These are phyloP conservation scores for Globisporangium paddicum DNA, from an alignment of 352 stramenopile genomes.

Conservation along the genomic window DNA sequence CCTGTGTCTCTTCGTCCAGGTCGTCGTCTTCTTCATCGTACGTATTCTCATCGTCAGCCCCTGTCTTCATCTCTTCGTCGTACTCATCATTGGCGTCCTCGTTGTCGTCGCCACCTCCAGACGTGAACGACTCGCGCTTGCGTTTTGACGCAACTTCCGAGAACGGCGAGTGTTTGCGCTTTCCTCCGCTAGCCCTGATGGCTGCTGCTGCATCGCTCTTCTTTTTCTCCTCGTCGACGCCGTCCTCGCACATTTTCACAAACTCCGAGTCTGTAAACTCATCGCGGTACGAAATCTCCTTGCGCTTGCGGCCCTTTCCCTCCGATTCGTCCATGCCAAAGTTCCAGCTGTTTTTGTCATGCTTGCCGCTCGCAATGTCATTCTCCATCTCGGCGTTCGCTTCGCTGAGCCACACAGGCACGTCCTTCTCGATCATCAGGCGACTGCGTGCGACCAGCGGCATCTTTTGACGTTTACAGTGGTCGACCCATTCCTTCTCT, in stretches of 20 bases:
- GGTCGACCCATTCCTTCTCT: constrained; percentile 56
- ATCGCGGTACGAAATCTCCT: constrained; percentile 85
- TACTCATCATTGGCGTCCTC: constrained; percentile 10
- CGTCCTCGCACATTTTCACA: constrained; percentile 86
- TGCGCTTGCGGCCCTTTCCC: constrained; percentile 59
- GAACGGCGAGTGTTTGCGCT: constrained; percentile 14
- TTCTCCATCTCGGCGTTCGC: constrained; percentile 60
- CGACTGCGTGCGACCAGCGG: constrained; percentile 38
- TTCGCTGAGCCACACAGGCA: constrained; percentile 69
- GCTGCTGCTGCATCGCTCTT: constrained; percentile 15
- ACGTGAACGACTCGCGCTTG: constrained; percentile 15
- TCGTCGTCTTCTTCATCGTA: constrained; percentile 33
- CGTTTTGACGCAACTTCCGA: constrained; percentile 26
- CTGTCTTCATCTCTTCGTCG: constrained; percentile 7
- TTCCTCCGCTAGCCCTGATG: constrained; percentile 1
- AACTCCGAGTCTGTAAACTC: constrained; percentile 86
- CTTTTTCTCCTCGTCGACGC: constrained; percentile 42
- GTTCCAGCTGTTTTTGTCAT: constrained; percentile 57
- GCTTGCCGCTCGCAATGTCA: constrained; percentile 43
- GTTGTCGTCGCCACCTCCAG: constrained; percentile 7
- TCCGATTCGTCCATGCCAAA: constrained; percentile 39
- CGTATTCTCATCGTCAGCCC: constrained; percentile 10
- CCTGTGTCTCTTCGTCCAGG: constrained; percentile 32
- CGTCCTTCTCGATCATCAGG: constrained; percentile 71
- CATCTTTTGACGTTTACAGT: constrained; percentile 57